These are phyloP conservation scores for Nyssa sinensis DNA, from an alignment of 148 eudicot genomes.

Conservation along the genomic window DNA sequence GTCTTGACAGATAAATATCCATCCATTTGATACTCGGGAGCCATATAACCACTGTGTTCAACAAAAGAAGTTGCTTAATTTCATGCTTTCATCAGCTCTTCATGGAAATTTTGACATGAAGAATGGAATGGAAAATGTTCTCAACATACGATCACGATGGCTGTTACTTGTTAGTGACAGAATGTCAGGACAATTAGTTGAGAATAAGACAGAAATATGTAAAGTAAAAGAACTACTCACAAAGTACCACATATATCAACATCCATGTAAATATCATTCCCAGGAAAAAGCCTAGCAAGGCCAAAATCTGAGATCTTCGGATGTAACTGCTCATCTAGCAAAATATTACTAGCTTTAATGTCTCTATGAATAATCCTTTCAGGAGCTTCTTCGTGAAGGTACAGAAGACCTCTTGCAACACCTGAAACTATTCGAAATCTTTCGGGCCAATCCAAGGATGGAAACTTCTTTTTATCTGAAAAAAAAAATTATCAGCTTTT, in stretches of 20 bases:
- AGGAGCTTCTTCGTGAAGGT: constrained; percentile 87
- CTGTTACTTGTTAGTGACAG: too few relatives aligned
- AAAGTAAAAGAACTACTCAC: constrained; percentile 47
- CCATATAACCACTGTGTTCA: constrained; percentile 80
- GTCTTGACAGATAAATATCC: constrained; percentile 81
- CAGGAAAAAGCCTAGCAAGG: constrained; percentile 84
- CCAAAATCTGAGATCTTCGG: constrained; percentile 87
- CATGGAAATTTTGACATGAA: neutral
- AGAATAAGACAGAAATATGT: neutral
- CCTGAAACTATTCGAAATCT: constrained; percentile 58
- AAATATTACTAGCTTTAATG: constrained; percentile 83
- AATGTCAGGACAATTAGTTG: neutral
- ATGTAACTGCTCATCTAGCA: constrained; percentile 64
- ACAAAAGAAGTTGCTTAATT: neutral
- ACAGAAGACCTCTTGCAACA: constrained; percentile 71
- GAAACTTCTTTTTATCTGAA: constrained; percentile 51
- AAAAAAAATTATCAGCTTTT: neutral
- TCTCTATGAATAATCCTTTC: constrained; percentile 82
- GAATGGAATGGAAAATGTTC: neutral
- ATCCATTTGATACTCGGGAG: constrained; percentile 82
- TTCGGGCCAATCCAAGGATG: constrained; percentile 62
- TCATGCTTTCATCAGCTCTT: neutral
- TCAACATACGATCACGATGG: neutral
- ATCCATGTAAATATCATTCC: constrained; percentile 65
- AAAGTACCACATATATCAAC: constrained; percentile 72